Base-by-base conservation (phyloP, 768 basidiomycete species). In the Leucosporidium scottii region DNA sequence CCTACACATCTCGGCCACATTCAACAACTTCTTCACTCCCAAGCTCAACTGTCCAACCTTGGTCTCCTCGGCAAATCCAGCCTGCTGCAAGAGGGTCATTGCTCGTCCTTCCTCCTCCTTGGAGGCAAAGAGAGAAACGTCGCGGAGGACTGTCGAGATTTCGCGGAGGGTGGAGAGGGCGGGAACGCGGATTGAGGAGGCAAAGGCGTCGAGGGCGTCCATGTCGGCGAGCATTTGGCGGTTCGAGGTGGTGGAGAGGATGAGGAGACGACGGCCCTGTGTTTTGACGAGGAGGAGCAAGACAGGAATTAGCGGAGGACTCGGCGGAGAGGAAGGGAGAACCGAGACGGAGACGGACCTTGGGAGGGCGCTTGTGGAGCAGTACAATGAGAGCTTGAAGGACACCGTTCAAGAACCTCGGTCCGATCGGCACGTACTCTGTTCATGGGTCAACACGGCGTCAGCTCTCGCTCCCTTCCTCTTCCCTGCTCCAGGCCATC, bases 351-450 rank as follows among this genome's bases (percentile, higher is more conserved):
- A 23, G 20, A 71, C 80, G 51, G 71, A 91, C 92, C 84, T 96
- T 96, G 0, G 96, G 96, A 53, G 96, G 96, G 67, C 89, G 84
- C 69, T 90, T 87, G 55, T 85, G 85, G 68, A 97, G 85, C 30
- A 99, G 81, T 0, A 98, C 93, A 60, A 96, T 81, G 23, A 99
- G 79, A 0, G 93, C 83, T 78, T 98, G 96, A 28, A 99, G 81
- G 7, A 97, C 91, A 12, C 87, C 82, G 77, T 98, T 98, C 1
- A 94, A 97, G 80, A 97, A 99, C 58, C 93, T 83, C n/a, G 88
- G 90, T 3, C 94, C 94, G 79, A 99, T 87, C 5, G 93, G 91
- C 9, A 91, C 93, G 89, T 92, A 99, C 72, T 98, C 94, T 93
- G 67, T 39, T 0, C 23, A n/a, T n/a, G n/a, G n/a, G n/a, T n/a